Evolutionary conservation across 2,329 filamentous ascomycete genomes (phyloP).

Genomic region (Didymella segeticola): DNA sequence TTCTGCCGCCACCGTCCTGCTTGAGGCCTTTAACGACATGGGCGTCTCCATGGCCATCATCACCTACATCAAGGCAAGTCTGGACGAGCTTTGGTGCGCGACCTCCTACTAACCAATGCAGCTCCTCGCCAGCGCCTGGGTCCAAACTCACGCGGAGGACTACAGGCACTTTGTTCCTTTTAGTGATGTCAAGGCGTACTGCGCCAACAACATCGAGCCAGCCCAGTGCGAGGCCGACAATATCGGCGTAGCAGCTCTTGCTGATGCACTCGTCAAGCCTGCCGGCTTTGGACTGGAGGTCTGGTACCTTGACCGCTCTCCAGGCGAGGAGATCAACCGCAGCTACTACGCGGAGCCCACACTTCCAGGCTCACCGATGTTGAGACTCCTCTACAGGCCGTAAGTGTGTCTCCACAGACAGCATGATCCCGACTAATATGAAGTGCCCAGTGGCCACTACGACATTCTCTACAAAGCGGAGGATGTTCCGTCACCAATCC

Average conservation of each 20-base stretch:
- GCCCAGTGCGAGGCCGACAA: conserved; percentile 87
- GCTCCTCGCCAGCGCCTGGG: conserved; percentile 82
- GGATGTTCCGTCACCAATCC: conserved; percentile 50
- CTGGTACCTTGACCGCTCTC: conserved; percentile 86
- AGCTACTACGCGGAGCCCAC: conserved; percentile 67
- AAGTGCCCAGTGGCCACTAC: conserved; percentile 74
- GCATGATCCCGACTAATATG: conserved; percentile 15
- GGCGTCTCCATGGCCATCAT: conserved; percentile 76
- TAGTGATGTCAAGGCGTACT: conserved; percentile 70
- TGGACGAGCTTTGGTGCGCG: background rate
- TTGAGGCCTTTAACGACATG: conserved; percentile 76
- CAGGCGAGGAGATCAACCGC: conserved; percentile 74
- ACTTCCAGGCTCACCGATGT: conserved; percentile 63
- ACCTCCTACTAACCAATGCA: conserved; percentile 49
- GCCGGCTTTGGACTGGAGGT: conserved; percentile 83
- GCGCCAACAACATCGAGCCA: conserved; percentile 73
- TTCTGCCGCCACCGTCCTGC: conserved; percentile 59
- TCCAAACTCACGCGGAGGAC: conserved; percentile 73
- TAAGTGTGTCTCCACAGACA: conserved; percentile 49
- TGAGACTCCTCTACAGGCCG: conserved; percentile 73
- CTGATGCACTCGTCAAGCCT: conserved; percentile 79
- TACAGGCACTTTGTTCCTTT: conserved; percentile 73
- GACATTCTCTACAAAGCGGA: conserved; percentile 84
- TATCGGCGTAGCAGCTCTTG: conserved; percentile 78
- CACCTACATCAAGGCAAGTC: conserved; percentile 74